A percentile compares a stretch with the other conserved stretches of the same genome.
Conservation (phyloP, 805 yeast genomes). For the Pichia eremophila region DNA sequence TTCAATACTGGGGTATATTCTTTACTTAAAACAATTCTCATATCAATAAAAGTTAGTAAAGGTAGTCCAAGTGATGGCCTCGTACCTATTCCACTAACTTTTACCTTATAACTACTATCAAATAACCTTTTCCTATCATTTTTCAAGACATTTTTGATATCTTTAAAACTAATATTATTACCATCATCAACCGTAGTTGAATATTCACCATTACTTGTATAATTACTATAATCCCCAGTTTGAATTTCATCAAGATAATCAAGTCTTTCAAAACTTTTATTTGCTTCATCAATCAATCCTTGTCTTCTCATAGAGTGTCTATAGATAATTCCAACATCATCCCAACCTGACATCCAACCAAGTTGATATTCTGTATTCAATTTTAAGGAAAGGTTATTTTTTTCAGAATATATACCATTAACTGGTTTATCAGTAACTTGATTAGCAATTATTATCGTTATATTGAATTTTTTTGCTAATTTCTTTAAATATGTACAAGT, state of each 20-base stretch:
- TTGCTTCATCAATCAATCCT: conserved; percentile 10
- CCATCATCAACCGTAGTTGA: conserved; percentile 13
- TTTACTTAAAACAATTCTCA: conserved; percentile 39
- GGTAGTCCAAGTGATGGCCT: conserved; percentile 47
- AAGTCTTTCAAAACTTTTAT: conserved; percentile 10
- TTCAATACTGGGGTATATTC: conserved; percentile 31
- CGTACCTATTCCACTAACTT: conserved; percentile 23
- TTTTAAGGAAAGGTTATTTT: conserved; percentile 26
- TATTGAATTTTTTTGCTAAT: conserved; percentile 36
- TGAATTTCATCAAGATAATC: conserved; percentile 12
- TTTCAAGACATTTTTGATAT: conserved; percentile 19
- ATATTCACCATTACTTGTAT: neutral
- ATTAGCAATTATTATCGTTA: conserved; percentile 66
- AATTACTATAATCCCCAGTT: neutral
- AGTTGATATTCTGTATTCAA: conserved; percentile 52
- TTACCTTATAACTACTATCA: conserved; percentile 25
- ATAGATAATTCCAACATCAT: conserved; percentile 26
- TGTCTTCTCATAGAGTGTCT: conserved; percentile 19
- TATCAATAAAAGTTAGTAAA: conserved; percentile 45
- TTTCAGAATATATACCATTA: conserved; percentile 19
- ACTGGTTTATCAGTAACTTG: conserved; percentile 65
- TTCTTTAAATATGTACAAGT: conserved; percentile 39
- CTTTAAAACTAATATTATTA: conserved; percentile 2
- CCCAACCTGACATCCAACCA: conserved; percentile 76
- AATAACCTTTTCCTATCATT: conserved; percentile 22